phyloP scores from a whole-genome alignment of 805 yeast genomes.

The Pichia nanzhaoensis region DNA sequence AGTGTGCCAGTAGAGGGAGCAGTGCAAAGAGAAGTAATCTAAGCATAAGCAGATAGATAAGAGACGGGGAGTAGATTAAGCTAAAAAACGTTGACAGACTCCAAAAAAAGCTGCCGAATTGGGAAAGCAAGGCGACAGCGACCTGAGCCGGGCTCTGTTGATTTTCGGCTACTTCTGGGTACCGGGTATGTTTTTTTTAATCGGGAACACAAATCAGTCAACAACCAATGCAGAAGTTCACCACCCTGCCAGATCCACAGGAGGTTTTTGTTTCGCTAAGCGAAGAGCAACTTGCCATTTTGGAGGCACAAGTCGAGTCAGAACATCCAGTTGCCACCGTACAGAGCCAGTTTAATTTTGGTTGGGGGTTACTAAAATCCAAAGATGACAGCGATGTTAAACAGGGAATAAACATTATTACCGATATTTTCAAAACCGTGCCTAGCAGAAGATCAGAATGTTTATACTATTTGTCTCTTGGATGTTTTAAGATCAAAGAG shows the following conservation, averaged over 20 bases:
- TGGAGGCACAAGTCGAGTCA: conserved; percentile 67
- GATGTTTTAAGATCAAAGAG: conserved; percentile 84
- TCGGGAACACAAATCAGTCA: too few relatives aligned
- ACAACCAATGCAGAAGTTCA: conserved; percentile 6
- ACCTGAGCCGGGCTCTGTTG: too few relatives aligned
- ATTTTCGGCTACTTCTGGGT: too few relatives aligned
- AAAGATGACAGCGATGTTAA: conserved; percentile 54
- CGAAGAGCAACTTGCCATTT: conserved; percentile 64
- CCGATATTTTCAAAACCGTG: conserved; percentile 63
- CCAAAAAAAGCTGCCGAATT: too few relatives aligned
- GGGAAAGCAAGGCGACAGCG: too few relatives aligned
- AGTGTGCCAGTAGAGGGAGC: too few relatives aligned
- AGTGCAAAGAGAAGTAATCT: too few relatives aligned
- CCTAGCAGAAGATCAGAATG: conserved; percentile 86
- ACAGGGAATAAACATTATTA: conserved; percentile 70
- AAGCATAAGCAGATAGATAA: too few relatives aligned
- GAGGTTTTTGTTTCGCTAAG: conserved; percentile 47
- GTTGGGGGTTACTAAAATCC: conserved; percentile 92
- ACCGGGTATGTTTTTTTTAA: too few relatives aligned
- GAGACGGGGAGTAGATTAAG: background rate
- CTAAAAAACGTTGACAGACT: too few relatives aligned
- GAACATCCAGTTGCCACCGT: conserved; percentile 77
- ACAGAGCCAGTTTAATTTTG: conserved; percentile 86
- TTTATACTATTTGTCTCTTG: conserved; percentile 78
- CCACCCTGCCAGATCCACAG: conserved; percentile 21